Conservation (phyloP, 2,329 filamentous ascomycete genomes). For the Geosmithia flava region DNA sequence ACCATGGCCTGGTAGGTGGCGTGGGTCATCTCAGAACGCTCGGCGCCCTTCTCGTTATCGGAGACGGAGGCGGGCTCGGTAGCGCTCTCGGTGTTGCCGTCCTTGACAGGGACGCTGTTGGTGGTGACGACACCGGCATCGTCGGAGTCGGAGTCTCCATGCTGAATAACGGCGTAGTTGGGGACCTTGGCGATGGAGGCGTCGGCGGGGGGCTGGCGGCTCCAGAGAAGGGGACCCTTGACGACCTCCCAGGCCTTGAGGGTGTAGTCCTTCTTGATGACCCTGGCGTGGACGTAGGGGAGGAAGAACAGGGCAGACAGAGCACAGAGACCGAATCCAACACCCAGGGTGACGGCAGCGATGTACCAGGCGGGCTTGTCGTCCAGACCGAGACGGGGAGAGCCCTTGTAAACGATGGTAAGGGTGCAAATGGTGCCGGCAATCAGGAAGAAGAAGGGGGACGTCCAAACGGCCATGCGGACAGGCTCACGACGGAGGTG, state of each 20-base stretch:
- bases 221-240: slow-evolving; percentile 22
- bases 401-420: slow-evolving; percentile 9
- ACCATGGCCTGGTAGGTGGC: no score
- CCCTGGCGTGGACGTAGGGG: slow-evolving; percentile 19
- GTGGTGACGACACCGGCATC: not conserved
- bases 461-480: slow-evolving; percentile 6
- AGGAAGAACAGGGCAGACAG: slow-evolving; percentile 20
- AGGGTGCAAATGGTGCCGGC: slow-evolving; percentile 8
- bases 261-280: slow-evolving; percentile 18
- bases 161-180: slow-evolving; percentile 21
- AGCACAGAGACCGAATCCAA: slow-evolving; percentile 15
- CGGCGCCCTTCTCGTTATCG: slow-evolving; percentile 13
- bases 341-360: slow-evolving; percentile 14
- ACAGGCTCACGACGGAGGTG: slow-evolving; percentile 7
- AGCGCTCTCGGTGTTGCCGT: not conserved
- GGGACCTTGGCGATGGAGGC: slow-evolving; percentile 12
- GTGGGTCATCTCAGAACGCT: slow-evolving; percentile 18
- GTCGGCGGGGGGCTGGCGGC: slow-evolving; percentile 18
- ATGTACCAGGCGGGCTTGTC: slow-evolving; percentile 19
- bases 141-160: slow-evolving; percentile 31
- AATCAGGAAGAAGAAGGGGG: slow-evolving; percentile 12
- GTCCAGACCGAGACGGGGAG: slow-evolving; percentile 6
- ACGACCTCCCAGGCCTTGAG: slow-evolving; percentile 18
- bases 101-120: not conserved
- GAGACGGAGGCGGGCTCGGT: not conserved